These are phyloP conservation scores for Penicillium cataractarum DNA, from an alignment of 495 filamentous ascomycete genomes.

Conservation along the genomic window DNA sequence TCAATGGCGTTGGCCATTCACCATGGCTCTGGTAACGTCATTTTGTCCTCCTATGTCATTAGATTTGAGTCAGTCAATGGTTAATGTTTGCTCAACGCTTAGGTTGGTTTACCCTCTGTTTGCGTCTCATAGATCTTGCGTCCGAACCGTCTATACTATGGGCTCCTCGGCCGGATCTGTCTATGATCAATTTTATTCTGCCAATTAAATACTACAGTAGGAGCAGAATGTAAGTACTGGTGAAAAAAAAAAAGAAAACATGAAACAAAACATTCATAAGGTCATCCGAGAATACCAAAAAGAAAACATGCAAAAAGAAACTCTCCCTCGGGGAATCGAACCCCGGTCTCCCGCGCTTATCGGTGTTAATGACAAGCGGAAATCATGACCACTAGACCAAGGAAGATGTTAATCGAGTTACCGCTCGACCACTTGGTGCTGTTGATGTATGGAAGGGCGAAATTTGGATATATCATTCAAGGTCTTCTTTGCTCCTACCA, in stretches of 20 bases:
- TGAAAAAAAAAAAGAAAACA: no score
- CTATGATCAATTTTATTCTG: no score
- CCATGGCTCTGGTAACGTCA: neutral
- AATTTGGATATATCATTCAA: neutral
- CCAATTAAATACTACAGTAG: no score
- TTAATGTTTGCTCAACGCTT: neutral
- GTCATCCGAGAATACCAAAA: neutral
- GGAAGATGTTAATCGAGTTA: constrained; percentile 27
- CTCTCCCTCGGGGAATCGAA: constrained; percentile 57
- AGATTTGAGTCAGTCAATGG: neutral
- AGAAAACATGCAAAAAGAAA: constrained; percentile 30
- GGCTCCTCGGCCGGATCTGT: no score
- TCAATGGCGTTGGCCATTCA: neutral
- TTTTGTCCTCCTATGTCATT: neutral
- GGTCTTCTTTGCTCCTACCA: neutral
- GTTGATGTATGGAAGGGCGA: neutral
- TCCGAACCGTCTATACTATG: neutral
- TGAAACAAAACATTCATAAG: neutral
- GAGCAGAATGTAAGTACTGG: no score
- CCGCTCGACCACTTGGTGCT: constrained; percentile 11
- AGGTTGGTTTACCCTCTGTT: neutral
- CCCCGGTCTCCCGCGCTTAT: constrained; percentile 56
- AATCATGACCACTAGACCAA: constrained; percentile 59
- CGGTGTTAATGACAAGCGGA: constrained; percentile 54
- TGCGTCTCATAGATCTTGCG: neutral